Percentiles rank a stretch among this genome's conserved stretches.
Evolutionary conservation across 345 rosid species (phyloP).

Genomic region (Acer negundo): DNA sequence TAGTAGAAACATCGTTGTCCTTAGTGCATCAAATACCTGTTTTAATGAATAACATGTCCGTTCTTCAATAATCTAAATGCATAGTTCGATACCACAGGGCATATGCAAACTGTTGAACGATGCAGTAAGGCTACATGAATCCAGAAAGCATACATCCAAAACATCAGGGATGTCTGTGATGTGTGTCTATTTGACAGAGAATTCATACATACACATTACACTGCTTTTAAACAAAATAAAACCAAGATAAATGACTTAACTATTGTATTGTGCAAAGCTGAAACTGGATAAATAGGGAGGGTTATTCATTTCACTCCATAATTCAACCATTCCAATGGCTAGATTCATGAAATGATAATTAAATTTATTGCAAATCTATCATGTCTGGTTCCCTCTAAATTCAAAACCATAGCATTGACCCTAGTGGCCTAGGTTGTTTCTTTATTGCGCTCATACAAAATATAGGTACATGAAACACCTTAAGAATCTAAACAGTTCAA

Average conservation of each 20-base stretch:
- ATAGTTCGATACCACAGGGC: background rate
- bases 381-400: background rate
- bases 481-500: background rate
- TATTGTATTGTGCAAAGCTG: too few relatives aligned
- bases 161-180: slow-evolving; percentile 2
- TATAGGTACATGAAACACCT: background rate
- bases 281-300: background rate
- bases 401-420: background rate
- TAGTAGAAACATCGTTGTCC: slow-evolving; percentile 93
- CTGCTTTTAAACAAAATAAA: background rate
- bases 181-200: background rate
- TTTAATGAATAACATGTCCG: slow-evolving; percentile 16
- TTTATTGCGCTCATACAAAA: background rate
- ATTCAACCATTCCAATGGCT: background rate
- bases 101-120: slow-evolving; percentile 10
- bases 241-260: background rate
- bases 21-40: slow-evolving; percentile 85
- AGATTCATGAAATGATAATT: background rate
- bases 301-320: background rate
- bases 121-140: background rate
- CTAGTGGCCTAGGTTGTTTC: background rate
- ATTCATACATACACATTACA: background rate
- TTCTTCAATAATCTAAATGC: slow-evolving; percentile 7
- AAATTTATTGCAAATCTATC: background rate
- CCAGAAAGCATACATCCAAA: background rate